Evolutionary conservation across 2,329 filamentous ascomycete genomes (phyloP).

Genomic region (Dactylonectria estremocensis): DNA sequence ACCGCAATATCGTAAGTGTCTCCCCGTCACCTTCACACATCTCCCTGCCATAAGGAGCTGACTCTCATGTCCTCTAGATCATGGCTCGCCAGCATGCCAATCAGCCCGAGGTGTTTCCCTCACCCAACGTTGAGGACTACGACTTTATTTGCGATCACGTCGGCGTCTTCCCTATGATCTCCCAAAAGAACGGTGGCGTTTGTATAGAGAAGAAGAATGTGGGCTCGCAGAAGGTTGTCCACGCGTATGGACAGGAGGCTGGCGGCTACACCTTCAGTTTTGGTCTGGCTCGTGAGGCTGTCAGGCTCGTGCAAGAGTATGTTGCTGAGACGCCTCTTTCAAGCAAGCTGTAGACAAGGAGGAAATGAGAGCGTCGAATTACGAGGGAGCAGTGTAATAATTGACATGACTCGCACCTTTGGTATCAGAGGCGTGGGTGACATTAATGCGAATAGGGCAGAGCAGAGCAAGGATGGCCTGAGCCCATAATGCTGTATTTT

Average conservation of each 20-base stretch:
- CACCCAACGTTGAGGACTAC: background rate
- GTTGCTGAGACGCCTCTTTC: background rate
- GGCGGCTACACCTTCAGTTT: conserved; percentile 27
- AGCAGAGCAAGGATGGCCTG: too few species aligned
- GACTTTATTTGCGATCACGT: conserved; percentile 20
- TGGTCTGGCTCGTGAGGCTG: conserved; percentile 14
- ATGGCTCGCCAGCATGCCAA: background rate
- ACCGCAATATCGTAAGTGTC: background rate
- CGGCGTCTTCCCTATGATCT: background rate
- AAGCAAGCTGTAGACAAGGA: background rate
- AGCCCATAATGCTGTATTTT: background rate
- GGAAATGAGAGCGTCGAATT: background rate
- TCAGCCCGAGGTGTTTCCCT: background rate
- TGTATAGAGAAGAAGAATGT: conserved; percentile 10
- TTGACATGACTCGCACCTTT: background rate
- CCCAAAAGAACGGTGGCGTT: background rate
- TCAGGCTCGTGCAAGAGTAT: conserved; percentile 8
- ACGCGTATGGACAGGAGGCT: conserved; percentile 16
- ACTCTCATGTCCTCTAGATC: background rate
- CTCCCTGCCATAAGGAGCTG: background rate
- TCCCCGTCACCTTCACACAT: conserved; percentile 1
- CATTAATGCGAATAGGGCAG: background rate
- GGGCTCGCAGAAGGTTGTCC: conserved; percentile 23
- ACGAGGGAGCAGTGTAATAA: background rate
- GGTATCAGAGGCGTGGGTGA: background rate